Evolutionary conservation across 2,329 filamentous ascomycete genomes (phyloP).

Genomic region (Fusarium sp.): DNA sequence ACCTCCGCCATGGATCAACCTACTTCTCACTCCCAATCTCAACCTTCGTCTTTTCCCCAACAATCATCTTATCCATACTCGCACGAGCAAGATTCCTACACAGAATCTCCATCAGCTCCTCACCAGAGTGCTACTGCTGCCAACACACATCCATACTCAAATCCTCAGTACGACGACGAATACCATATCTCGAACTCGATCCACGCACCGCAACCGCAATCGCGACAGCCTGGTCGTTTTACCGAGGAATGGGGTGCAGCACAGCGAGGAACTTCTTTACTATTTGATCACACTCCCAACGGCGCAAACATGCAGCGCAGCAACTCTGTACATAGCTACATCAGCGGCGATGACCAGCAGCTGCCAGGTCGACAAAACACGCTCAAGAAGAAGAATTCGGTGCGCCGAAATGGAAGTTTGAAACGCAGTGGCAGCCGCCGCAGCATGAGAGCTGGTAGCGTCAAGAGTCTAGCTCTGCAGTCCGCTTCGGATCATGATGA

Average conservation of each 20-base stretch:
- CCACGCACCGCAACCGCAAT: slow-evolving; percentile 37
- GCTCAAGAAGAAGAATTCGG: slow-evolving; percentile 86
- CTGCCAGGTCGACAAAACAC: slow-evolving; percentile 71
- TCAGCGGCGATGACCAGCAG: slow-evolving; percentile 59
- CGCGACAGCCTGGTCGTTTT: slow-evolving; percentile 62
- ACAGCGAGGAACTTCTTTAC: slow-evolving; percentile 71
- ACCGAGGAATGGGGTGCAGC: slow-evolving; percentile 79
- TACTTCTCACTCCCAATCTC: slow-evolving; percentile 39
- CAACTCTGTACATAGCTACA: slow-evolving; percentile 67
- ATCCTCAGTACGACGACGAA: slow-evolving; percentile 38
- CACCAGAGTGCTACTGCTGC: slow-evolving; percentile 28
- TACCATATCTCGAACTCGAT: slow-evolving; percentile 31
- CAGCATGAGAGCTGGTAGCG: slow-evolving; percentile 87
- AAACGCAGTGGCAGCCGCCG: slow-evolving; percentile 83
- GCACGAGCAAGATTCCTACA: slow-evolving; percentile 39
- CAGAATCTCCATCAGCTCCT: slow-evolving; percentile 36
- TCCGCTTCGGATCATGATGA: slow-evolving; percentile 75
- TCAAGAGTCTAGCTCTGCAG: slow-evolving; percentile 81
- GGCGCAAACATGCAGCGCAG: slow-evolving; percentile 67
- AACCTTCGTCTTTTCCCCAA: slow-evolving; percentile 39
- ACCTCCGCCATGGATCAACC: slow-evolving; percentile 50
- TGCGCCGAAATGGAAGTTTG: slow-evolving; percentile 79
- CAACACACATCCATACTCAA: slow-evolving; percentile 29
- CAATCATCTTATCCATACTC: slow-evolving; percentile 36
- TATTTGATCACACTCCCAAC: slow-evolving; percentile 62